phyloP scores from a whole-genome alignment of 1,139 yeast species.

The Kodamaea fungicola region DNA sequence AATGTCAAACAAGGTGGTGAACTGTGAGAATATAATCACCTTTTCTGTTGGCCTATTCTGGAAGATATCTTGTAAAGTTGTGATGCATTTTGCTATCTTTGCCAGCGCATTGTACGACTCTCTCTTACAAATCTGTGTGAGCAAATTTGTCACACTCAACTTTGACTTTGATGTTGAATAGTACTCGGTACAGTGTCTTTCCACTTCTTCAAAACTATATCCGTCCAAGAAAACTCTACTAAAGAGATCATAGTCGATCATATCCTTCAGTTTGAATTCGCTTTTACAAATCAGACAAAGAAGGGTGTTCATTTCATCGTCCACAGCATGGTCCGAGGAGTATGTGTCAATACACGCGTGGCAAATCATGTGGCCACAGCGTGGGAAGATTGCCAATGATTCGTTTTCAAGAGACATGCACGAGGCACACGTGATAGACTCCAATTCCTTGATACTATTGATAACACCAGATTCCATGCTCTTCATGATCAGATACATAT shows the following conservation, averaged over 20 bases:
- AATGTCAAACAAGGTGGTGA: constrained; percentile 73
- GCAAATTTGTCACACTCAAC: constrained; percentile 3
- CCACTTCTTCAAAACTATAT: constrained; percentile 10
- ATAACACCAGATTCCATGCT: constrained; percentile 13
- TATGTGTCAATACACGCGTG: constrained; percentile 55
- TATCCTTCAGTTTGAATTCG: constrained; percentile 34
- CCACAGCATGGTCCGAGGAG: constrained; percentile 39
- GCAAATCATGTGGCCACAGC: constrained; percentile 73
- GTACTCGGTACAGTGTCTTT: constrained; percentile 1
- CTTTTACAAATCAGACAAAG: constrained; percentile 52
- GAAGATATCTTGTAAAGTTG: constrained; percentile 42
- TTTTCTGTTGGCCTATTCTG: constrained; percentile 51
- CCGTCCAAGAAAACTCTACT: constrained; percentile 40
- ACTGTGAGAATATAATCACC: constrained; percentile 79
- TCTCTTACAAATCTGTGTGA: constrained; percentile 13
- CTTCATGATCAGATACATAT: constrained; percentile 17
- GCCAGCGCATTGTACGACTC: constrained; percentile 47
- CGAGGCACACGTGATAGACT: constrained; percentile 55
- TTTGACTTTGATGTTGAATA: constrained; percentile 10
- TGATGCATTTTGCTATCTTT: constrained; percentile 50
- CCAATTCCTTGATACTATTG: constrained; percentile 13
- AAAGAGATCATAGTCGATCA: constrained; percentile 52
- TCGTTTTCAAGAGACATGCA: constrained; percentile 58
- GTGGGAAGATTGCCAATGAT: constrained; percentile 41
- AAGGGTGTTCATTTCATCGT: constrained; percentile 37